phyloP scores from a whole-genome alignment of 192 early-diverging fungal genomes.

The Gonapodya prolifera region DNA sequence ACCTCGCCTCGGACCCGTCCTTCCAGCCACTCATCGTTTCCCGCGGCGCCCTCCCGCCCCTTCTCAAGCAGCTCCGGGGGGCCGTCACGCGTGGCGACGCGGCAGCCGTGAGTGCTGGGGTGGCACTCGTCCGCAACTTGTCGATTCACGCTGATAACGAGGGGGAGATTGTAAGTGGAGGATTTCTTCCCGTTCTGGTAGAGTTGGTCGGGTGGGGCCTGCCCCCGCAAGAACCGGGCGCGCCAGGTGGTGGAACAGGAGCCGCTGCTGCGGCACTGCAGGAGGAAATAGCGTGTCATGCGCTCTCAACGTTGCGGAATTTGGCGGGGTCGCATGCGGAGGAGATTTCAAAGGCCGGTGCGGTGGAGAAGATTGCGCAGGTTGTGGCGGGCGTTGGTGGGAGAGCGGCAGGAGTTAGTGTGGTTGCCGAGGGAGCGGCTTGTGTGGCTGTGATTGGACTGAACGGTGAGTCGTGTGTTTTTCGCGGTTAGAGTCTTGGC shows the following conservation, averaged over 20 bases:
- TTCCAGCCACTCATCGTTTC: conserved; percentile 74
- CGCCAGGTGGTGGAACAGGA: too few relatives aligned
- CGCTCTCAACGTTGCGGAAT: conserved; percentile 72
- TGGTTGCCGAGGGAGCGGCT: conserved; percentile 57
- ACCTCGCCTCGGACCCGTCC: conserved; percentile 74
- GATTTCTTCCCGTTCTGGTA: conserved; percentile 56
- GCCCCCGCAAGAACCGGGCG: background rate
- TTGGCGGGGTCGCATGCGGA: conserved; percentile 65
- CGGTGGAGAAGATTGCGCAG: conserved; percentile 57
- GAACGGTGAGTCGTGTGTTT: conserved; percentile 24
- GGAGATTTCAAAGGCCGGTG: conserved; percentile 59
- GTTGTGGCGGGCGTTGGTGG: conserved; percentile 33
- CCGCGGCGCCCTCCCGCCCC: conserved; percentile 55
- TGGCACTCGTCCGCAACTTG: conserved; percentile 79
- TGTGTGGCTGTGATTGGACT: conserved; percentile 70
- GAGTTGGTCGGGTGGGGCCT: conserved; percentile 39
- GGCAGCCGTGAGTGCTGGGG: conserved; percentile 66
- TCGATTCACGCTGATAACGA: conserved; percentile 80
- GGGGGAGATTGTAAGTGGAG: conserved; percentile 67
- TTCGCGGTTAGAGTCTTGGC: conserved; percentile 53
- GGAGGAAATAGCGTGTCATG: conserved; percentile 76
- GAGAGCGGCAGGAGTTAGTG: conserved; percentile 1
- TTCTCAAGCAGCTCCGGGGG: conserved; percentile 62
- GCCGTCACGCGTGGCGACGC: conserved; percentile 61
- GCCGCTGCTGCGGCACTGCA: conserved; percentile 31